These are phyloP conservation scores for Phytophthora pisi DNA, from an alignment of 352 stramenopile genomes.

Conservation along the genomic window DNA sequence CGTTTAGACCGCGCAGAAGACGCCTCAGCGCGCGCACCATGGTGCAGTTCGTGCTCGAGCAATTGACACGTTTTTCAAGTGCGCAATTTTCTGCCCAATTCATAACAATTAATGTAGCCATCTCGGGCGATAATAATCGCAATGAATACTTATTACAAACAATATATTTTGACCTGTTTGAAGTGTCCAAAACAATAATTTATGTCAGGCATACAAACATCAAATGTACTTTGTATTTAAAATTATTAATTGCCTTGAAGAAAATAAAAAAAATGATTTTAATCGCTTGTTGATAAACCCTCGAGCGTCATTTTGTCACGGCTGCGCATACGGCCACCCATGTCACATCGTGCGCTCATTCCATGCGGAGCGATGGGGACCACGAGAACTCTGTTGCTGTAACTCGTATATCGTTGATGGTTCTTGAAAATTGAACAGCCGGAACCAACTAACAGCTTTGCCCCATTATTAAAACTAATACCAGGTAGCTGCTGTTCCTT, in stretches of 20 bases:
- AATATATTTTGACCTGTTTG: too few relatives aligned
- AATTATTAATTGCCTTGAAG: too few relatives aligned
- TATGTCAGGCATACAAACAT: too few relatives aligned
- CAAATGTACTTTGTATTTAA: too few relatives aligned
- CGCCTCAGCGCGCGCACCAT: conserved; percentile 16
- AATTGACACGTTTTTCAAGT: background rate
- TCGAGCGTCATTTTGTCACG: background rate
- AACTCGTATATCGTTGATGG: background rate
- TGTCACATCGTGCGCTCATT: conserved; percentile 9
- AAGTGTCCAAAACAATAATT: too few relatives aligned
- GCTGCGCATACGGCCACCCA: background rate
- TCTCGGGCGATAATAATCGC: too few relatives aligned
- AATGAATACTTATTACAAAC: too few relatives aligned
- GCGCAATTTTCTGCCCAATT: too few relatives aligned
- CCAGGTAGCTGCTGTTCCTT: too few relatives aligned
- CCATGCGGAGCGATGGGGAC: conserved; percentile 13
- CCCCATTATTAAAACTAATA: background rate
- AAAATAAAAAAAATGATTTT: too few relatives aligned
- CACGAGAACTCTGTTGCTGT: background rate
- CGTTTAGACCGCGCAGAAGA: background rate
- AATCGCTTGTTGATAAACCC: too few relatives aligned
- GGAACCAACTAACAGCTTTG: conserved; percentile 7
- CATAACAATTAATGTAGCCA: too few relatives aligned
- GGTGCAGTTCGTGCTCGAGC: conserved; percentile 1
- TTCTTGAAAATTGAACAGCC: conserved; percentile 5